Percentiles rank a stretch among this genome's conserved stretches.
phyloP scores from a whole-genome alignment of 495 filamentous ascomycete species.

The Ramalina intermedia region DNA sequence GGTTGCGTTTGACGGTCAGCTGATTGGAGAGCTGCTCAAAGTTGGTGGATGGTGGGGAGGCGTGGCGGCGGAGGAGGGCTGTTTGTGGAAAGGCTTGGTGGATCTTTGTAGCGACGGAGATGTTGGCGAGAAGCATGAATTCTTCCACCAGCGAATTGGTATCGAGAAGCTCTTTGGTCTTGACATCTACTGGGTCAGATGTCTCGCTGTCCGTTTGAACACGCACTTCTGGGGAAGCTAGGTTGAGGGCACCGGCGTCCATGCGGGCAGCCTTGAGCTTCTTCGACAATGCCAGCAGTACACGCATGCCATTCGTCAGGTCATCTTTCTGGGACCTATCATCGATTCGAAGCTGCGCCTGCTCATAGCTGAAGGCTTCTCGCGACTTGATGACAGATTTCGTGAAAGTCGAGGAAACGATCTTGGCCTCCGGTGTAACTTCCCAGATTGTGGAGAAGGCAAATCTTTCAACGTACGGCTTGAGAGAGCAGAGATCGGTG shows the following conservation, averaged over 20 bases:
- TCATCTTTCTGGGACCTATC: slow-evolving; percentile 74
- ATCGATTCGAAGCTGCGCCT: slow-evolving; percentile 86
- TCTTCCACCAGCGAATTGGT: slow-evolving; percentile 97
- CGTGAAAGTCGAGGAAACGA: slow-evolving; percentile 69
- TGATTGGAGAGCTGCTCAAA: slow-evolving; percentile 89
- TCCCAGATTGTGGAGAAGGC: slow-evolving; percentile 96
- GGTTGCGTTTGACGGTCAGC: slow-evolving; percentile 64
- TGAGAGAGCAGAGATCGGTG: slow-evolving; percentile 91
- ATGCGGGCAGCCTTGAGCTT: slow-evolving; percentile 91
- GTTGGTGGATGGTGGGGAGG: slow-evolving; percentile 80
- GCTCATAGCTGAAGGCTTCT: slow-evolving; percentile 95
- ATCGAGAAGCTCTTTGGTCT: slow-evolving; percentile 84
- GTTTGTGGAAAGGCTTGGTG: slow-evolving; percentile 87
- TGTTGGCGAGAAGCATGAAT: slow-evolving; percentile 98
- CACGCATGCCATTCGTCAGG: slow-evolving; percentile 79
- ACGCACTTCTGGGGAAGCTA: slow-evolving; percentile 89
- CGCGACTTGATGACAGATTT: slow-evolving; percentile 98
- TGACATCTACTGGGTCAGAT: slow-evolving; percentile 88
- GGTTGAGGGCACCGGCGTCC: slow-evolving; percentile 86
- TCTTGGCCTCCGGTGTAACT: slow-evolving; percentile 67
- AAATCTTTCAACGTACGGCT: slow-evolving; percentile 93
- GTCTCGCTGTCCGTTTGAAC: slow-evolving; percentile 89
- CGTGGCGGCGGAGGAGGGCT: slow-evolving; percentile 82
- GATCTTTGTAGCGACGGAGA: slow-evolving; percentile 74
- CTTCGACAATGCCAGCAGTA: slow-evolving; percentile 75